Base-by-base conservation (phyloP, 495 filamentous ascomycete species). In the Lepraria neglecta region DNA sequence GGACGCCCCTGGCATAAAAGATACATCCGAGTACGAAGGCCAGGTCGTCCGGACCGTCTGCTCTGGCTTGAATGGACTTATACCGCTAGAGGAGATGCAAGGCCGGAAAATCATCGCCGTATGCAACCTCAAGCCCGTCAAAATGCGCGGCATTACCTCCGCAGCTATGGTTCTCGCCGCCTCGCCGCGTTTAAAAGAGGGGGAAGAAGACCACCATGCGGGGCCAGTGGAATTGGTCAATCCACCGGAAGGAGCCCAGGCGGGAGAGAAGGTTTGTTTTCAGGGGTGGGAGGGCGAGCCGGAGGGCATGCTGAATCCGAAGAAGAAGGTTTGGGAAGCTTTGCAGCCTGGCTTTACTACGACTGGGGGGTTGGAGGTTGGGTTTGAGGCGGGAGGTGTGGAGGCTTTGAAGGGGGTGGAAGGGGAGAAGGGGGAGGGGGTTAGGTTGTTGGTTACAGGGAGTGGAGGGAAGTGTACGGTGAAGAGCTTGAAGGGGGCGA, bases 261-360 rank as follows among this genome's bases (percentile, higher is more conserved):
- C 91, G 38, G 94, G 94, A 62, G 89, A 95, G 70, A 80, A 90
- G 54, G 87, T 97, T 24, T 88, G 74, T 78, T 97, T 98, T 72
- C 90, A 98, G 68, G 94, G 95, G 54, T 98, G 90, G 87, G 73
- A 76, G 43, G 91, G 90, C 42, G 87, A 96, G 81, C 94, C 95
- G 11, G 91, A 97, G 78, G 85, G 85, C 64, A 80, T 89, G 56
- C 81, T 98, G 65, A 97, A 97, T 78, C 94, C 95, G 46, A 98
- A 97, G 87, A 97, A 97, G 84, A 97, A 96, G 84, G 75, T 97
- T 58, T 97, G 91, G 90, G 94, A 98, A 81, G 90, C 80, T 12
- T 87, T 95, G 76, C 92, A 96, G 77, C 89, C 90, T 6, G 94
- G 92, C 0, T 97, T 97, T 74, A 90, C 85, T 24, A 98, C 92